Evolutionary conservation across 108 stramenopile species (phyloP).

Genomic region (Craspedostauros australis): DNA sequence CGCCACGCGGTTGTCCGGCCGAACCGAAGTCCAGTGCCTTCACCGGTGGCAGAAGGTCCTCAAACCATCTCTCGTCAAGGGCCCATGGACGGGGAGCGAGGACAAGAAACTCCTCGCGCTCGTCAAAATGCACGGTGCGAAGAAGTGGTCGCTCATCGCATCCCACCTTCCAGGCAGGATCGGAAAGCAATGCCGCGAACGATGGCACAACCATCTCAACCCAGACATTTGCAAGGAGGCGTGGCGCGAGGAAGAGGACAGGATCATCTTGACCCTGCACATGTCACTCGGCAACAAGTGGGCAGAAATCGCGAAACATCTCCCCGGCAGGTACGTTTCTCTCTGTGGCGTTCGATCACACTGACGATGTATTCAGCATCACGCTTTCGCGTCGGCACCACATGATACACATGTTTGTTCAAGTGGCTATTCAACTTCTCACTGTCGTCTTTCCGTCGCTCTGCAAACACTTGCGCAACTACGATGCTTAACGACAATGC

Average conservation of each 20-base stretch:
- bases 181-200: constrained; percentile 99
- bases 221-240: constrained; percentile 86
- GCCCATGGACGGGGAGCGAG: constrained; percentile 90
- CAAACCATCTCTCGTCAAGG: constrained; percentile 71
- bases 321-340: constrained; percentile 72
- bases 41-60: constrained; percentile 70
- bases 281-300: constrained; percentile 66
- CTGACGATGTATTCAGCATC: no score
- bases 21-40: constrained; percentile 69
- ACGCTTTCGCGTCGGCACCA: no score
- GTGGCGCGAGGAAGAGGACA: constrained; percentile 90
- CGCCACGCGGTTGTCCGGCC: constrained; percentile 34
- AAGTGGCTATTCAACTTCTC: no score
- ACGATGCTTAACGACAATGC: no score
- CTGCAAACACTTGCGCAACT: neutral
- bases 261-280: constrained; percentile 64
- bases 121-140: constrained; percentile 55
- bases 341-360: no score
- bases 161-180: constrained; percentile 85
- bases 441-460: no score
- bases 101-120: constrained; percentile 75
- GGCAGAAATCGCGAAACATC: constrained; percentile 82
- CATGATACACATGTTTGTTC: no score
- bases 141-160: constrained; percentile 88
- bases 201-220: constrained; percentile 99